phyloP scores from a whole-genome alignment of 495 filamentous ascomycete species.

The Chaetomidium leptoderma region DNA sequence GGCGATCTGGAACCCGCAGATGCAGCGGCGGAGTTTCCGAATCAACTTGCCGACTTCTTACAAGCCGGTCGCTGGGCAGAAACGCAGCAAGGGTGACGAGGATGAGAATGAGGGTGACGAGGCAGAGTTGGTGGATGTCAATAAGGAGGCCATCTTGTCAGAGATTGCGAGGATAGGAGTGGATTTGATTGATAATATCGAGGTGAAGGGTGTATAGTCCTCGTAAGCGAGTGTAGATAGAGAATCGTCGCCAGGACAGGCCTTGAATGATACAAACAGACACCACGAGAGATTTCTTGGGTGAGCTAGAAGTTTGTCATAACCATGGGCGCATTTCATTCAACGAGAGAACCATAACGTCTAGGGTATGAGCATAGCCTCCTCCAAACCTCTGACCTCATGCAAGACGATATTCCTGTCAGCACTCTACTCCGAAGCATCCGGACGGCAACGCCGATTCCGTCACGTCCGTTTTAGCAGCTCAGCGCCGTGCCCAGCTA shows the following conservation, averaged over 20 bases:
- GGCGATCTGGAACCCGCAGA: conserved; percentile 76
- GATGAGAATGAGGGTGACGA: conserved; percentile 21
- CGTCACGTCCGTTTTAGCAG: background rate
- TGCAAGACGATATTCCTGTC: conserved; percentile 16
- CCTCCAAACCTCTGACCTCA: conserved; percentile 6
- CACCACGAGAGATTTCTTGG: background rate
- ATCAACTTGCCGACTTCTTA: conserved; percentile 67
- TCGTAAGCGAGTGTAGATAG: background rate
- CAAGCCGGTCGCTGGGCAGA: conserved; percentile 39
- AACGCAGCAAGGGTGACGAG: conserved; percentile 4
- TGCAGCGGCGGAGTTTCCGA: conserved; percentile 55
- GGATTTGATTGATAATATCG: conserved; percentile 56
- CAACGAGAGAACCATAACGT: conserved; percentile 9
- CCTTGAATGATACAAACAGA: background rate
- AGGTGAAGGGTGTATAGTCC: conserved; percentile 30
- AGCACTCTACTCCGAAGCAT: conserved; percentile 6
- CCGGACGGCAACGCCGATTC: background rate
- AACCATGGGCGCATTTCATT: background rate
- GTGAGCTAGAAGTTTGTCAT: background rate
- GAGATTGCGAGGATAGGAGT: conserved; percentile 73
- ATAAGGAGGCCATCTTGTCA: conserved; percentile 66
- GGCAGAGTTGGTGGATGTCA: conserved; percentile 53
- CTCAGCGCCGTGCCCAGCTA: background rate
- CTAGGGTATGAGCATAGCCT: conserved; percentile 24
- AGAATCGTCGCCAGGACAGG: too few species aligned